phyloP scores from a whole-genome alignment of 2,329 filamentous ascomycete species.

The Ilyonectria destructans region DNA sequence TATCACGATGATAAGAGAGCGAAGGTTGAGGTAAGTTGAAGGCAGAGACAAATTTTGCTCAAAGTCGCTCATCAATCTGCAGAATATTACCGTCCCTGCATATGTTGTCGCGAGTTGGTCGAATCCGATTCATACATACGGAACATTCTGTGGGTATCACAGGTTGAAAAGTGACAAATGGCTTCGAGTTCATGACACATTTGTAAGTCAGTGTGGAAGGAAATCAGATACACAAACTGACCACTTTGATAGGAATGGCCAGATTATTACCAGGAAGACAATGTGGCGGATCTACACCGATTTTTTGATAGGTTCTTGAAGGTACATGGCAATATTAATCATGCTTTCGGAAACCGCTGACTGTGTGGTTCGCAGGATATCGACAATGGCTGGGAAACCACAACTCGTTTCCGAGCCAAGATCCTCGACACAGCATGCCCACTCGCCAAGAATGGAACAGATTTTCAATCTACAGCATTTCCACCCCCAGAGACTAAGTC shows the following conservation, averaged over 20 bases:
- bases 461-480: too few relatives aligned
- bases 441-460: too few relatives aligned
- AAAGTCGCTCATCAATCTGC: too few relatives aligned
- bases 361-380: too few relatives aligned
- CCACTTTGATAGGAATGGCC: conserved; percentile 12
- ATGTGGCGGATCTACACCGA: background rate
- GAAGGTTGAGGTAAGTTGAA: background rate
- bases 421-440: too few relatives aligned
- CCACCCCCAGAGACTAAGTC: too few relatives aligned
- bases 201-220: background rate
- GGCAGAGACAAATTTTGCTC: too few relatives aligned
- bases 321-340: background rate
- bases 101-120: conserved; percentile 16
- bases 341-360: too few relatives aligned
- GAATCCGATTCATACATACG: conserved; percentile 1
- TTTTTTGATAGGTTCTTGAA: conserved; percentile 19
- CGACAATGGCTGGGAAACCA: too few relatives aligned
- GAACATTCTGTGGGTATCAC: conserved; percentile 16
- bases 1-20: conserved; percentile 11
- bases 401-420: too few relatives aligned
- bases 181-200: conserved; percentile 4
- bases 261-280: background rate
- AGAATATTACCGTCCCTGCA: conserved; percentile 8
- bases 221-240: background rate
- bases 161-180: conserved; percentile 11